phyloP scores from a whole-genome alignment of 208 protist species.

The Angomonas deanei region DNA sequence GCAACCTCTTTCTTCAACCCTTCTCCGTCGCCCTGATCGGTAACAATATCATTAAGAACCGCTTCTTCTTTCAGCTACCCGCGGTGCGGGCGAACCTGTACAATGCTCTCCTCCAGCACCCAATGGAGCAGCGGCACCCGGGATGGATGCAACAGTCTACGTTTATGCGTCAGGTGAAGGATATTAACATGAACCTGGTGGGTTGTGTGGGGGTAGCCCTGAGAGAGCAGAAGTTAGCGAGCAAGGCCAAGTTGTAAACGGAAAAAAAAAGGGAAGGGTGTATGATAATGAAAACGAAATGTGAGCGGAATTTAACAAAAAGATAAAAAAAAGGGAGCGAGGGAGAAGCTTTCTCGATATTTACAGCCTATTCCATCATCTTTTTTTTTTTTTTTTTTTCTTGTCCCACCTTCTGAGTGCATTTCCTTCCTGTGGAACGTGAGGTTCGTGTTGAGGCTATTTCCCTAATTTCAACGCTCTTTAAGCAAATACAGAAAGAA shows the following conservation, averaged over 20 bases:
- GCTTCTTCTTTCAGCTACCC: conserved; percentile 49
- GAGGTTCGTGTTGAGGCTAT: too few relatives aligned
- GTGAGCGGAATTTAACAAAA: too few relatives aligned
- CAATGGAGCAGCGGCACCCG: conserved; percentile 46
- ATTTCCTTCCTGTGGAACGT: too few relatives aligned
- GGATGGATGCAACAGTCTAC: conserved; percentile 48
- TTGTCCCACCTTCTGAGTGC: too few relatives aligned
- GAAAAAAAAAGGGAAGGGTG: too few relatives aligned
- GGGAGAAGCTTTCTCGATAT: too few relatives aligned
- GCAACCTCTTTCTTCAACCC: conserved; percentile 55
- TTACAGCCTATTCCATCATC: too few relatives aligned
- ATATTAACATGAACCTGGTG: conserved; percentile 66
- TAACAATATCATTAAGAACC: conserved; percentile 61
- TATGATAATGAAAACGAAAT: too few relatives aligned
- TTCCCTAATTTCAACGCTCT: too few relatives aligned
- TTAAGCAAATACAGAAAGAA: too few relatives aligned
- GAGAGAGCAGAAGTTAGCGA: neutral
- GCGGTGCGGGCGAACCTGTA: conserved; percentile 20
- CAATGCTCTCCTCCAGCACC: conserved; percentile 35
- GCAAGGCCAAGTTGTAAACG: neutral
- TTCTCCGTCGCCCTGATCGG: conserved; percentile 53
- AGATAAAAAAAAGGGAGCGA: too few relatives aligned
- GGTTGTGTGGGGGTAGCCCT: conserved; percentile 54
- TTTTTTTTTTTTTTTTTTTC: too few relatives aligned
- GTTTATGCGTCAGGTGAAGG: conserved; percentile 55